Base-by-base conservation (phyloP, 768 basidiomycete species). In the Xerocomellus intermedius region DNA sequence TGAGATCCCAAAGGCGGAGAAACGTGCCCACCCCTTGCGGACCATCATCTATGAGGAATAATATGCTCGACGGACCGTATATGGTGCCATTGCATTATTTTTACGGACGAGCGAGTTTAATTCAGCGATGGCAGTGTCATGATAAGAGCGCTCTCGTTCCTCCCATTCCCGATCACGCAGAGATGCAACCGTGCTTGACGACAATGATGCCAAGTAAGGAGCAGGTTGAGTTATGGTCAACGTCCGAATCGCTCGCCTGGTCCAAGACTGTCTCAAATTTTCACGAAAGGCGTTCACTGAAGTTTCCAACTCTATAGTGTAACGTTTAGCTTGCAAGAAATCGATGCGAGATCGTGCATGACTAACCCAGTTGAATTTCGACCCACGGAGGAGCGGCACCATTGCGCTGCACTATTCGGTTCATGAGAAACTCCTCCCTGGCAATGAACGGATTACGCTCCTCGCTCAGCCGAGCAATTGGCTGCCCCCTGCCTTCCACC, bases 311-410 rank as follows among this genome's bases (percentile, higher is more conserved):
- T 90, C 89, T 88, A 49, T 8, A 26, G 5, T 22, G 32, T 36
- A 52, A 26, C n/a, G 41, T 51, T 58, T 14, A 61, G 32, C 24
- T n/a, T 32, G 24, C n/a, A 24, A 22, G 36, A 24, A 57, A 48
- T n/a, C 21, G 38, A 24, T 43, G n/a, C n/a, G 28, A 16, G 41
- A 21, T 35, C n/a, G 28, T 13, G 9, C 21, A 68, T 24, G n/a
- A 39, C 80, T 43, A 57, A 84, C 86, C 87, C 52, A 77, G 74
- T 69, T 92, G 91, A 33, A 91, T 63, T 71, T 94, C 91, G 1
- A 94, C 85, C 91, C 92, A 94, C 4, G 89, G 87, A 30, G 91
- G 92, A 4, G 83, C 81, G 7, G 87, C 88, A n/a, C 88, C 90
- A 59, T 91, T 87, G 47, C 83, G 77, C 64, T 90, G 85, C 8